These are phyloP conservation scores for Hyaloscypha bicolor DNA, from an alignment of 495 filamentous ascomycete species.

Conservation along the genomic window DNA sequence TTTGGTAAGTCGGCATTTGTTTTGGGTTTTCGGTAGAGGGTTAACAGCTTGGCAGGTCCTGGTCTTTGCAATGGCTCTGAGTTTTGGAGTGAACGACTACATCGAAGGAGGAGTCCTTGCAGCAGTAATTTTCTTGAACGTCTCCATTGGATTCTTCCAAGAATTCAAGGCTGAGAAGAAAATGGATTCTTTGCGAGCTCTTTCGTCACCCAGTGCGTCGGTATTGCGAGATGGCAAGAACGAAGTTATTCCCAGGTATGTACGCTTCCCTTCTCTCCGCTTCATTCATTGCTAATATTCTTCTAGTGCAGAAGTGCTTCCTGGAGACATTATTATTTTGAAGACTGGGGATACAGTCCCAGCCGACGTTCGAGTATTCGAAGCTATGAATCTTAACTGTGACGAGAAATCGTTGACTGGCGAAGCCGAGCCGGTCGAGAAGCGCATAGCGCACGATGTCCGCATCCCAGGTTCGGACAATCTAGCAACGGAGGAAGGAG, in stretches of 20 bases:
- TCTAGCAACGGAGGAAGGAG: constrained; percentile 42
- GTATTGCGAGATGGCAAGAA: constrained; percentile 73
- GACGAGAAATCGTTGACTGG: constrained; percentile 75
- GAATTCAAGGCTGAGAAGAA: constrained; percentile 87
- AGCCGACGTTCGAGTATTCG: constrained; percentile 73
- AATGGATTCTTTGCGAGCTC: constrained; percentile 75
- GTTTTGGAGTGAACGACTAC: constrained; percentile 77
- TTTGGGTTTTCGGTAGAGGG: constrained; percentile 15
- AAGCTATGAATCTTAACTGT: constrained; percentile 76
- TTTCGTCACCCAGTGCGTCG: constrained; percentile 78
- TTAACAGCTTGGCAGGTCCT: constrained; percentile 58
- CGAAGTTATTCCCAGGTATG: constrained; percentile 61
- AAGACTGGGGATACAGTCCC: constrained; percentile 86
- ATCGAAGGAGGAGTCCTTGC: constrained; percentile 84
- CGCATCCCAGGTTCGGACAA: constrained; percentile 35
- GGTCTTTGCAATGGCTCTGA: constrained; percentile 80
- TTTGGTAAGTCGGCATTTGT: constrained; percentile 46
- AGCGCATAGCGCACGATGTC: constrained; percentile 39
- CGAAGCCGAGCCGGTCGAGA: constrained; percentile 65
- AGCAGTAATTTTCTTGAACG: constrained; percentile 80
- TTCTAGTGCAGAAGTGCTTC: constrained; percentile 69
- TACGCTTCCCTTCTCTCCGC: neutral
- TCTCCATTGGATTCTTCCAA: constrained; percentile 77
- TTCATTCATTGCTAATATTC: constrained; percentile 16
- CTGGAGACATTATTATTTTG: constrained; percentile 79